Conservation (phyloP, 495 filamentous ascomycete species). For the Cladorrhinum samala region DNA sequence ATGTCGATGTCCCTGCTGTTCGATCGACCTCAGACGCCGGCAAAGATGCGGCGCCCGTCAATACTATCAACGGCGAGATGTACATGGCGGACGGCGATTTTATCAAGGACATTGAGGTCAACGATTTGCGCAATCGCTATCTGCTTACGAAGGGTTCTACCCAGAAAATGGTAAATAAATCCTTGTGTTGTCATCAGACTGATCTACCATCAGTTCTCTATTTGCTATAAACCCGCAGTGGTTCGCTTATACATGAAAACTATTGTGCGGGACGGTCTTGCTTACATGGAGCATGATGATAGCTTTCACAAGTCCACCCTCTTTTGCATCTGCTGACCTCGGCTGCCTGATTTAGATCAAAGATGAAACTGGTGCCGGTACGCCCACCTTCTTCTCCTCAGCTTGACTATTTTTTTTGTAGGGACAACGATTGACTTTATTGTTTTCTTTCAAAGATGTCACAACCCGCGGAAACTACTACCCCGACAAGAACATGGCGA, state of each 20-base stretch:
- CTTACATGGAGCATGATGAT: conserved; percentile 75
- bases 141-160: conserved; percentile 95
- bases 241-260: conserved; percentile 26
- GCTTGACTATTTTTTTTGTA: conserved; percentile 33
- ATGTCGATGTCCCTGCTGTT: conserved; percentile 89
- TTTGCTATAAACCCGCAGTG: conserved; percentile 32
- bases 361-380: conserved; percentile 99
- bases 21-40: conserved; percentile 39
- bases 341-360: conserved; percentile 96
- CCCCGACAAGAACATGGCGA: conserved; percentile 96
- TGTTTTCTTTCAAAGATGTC: conserved; percentile 76
- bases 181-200: conserved; percentile 61
- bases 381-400: conserved; percentile 48
- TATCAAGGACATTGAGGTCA: conserved; percentile 97
- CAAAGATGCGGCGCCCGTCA: conserved; percentile 17
- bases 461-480: conserved; percentile 95
- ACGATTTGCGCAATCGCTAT: conserved; percentile 94
- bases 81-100: conserved; percentile 95
- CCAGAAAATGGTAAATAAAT: conserved; percentile 96
- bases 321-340: conserved; percentile 97
- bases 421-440: conserved; percentile 50
- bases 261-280: conserved; percentile 62
- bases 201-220: conserved; percentile 60
- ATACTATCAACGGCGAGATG: conserved; percentile 69
- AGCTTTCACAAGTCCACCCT: conserved; percentile 65